These are phyloP conservation scores for Dentipellis fragilis DNA, from an alignment of 768 basidiomycete species.

Conservation along the genomic window DNA sequence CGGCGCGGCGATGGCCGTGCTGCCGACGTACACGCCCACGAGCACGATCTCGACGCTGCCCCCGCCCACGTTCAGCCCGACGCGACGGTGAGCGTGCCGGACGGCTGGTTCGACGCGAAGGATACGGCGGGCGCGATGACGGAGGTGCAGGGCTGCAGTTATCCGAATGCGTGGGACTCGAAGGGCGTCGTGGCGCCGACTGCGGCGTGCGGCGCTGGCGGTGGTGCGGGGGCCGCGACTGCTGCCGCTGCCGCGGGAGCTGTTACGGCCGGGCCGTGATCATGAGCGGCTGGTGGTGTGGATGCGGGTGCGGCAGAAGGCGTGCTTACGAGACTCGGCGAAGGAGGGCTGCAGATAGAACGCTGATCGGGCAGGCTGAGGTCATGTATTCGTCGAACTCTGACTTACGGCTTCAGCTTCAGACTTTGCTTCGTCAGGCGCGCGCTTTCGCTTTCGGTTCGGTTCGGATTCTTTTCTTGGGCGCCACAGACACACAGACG, in stretches of 20 bases:
- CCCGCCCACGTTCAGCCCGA: conserved; percentile 39
- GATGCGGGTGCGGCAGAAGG: too few relatives aligned
- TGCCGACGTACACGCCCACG: conserved; percentile 59
- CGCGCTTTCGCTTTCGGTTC: too few relatives aligned
- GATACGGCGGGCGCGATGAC: conserved; percentile 48
- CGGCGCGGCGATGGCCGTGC: conserved; percentile 20
- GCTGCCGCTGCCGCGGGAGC: background rate
- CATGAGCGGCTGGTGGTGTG: background rate
- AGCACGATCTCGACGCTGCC: conserved; percentile 47
- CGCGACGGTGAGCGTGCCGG: conserved; percentile 23
- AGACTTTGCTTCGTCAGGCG: too few relatives aligned
- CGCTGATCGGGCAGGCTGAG: too few relatives aligned
- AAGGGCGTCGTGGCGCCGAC: conserved; percentile 10
- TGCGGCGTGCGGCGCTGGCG: conserved; percentile 5
- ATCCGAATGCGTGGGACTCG: conserved; percentile 45
- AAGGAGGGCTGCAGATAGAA: too few relatives aligned
- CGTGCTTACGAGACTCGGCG: too few relatives aligned
- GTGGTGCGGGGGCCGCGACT: background rate
- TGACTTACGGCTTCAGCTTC: too few relatives aligned
- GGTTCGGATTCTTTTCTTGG: too few relatives aligned
- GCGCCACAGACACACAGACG: too few relatives aligned
- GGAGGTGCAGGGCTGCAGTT: conserved; percentile 51
- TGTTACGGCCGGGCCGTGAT: background rate
- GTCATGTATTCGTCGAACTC: too few relatives aligned
- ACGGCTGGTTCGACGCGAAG: conserved; percentile 48